These are phyloP conservation scores for Hansenula anomala DNA, from an alignment of 1,139 yeast species.

Conservation along the genomic window DNA sequence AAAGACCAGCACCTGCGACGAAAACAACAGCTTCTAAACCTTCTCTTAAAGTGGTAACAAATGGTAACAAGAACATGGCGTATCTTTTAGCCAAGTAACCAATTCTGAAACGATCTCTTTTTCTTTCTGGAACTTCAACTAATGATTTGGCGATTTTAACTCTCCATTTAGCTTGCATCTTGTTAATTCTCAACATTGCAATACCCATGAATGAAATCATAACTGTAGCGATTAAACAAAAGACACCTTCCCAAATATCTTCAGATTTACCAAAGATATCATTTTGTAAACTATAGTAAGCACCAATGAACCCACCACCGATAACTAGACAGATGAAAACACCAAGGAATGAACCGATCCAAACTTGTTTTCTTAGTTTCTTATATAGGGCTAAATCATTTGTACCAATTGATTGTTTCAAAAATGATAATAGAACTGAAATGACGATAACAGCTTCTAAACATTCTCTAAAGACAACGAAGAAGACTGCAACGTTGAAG, in stretches of 20 bases:
- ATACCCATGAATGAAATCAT: conserved; percentile 85
- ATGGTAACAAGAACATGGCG: conserved; percentile 70
- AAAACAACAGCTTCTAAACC: conserved; percentile 86
- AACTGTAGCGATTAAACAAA: conserved; percentile 67
- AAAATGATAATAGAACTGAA: conserved; percentile 73
- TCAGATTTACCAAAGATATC: conserved; percentile 80
- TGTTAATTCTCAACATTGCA: conserved; percentile 72
- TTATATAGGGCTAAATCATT: conserved; percentile 27
- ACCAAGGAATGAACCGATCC: conserved; percentile 76
- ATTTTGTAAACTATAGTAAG: conserved; percentile 68
- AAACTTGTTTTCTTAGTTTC: conserved; percentile 58
- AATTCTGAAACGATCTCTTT: conserved; percentile 25
- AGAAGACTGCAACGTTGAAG: conserved; percentile 51
- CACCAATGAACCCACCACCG: conserved; percentile 64
- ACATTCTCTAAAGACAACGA: conserved; percentile 78
- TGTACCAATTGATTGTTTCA: conserved; percentile 46
- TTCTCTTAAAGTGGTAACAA: conserved; percentile 76
- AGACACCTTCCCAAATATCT: conserved; percentile 83
- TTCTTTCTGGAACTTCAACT: conserved; percentile 31
- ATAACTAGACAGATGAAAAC: conserved; percentile 61
- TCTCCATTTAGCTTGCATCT: conserved; percentile 82
- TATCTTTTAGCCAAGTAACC: conserved; percentile 42
- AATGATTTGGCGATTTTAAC: conserved; percentile 53
- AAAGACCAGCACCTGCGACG: conserved; percentile 76
- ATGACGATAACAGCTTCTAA: conserved; percentile 81